Evolutionary conservation across 495 filamentous ascomycete species (phyloP), one percentile per base, ranked within the genome.

Genomic region (Hypoxylon lienhwacheense): DNA sequence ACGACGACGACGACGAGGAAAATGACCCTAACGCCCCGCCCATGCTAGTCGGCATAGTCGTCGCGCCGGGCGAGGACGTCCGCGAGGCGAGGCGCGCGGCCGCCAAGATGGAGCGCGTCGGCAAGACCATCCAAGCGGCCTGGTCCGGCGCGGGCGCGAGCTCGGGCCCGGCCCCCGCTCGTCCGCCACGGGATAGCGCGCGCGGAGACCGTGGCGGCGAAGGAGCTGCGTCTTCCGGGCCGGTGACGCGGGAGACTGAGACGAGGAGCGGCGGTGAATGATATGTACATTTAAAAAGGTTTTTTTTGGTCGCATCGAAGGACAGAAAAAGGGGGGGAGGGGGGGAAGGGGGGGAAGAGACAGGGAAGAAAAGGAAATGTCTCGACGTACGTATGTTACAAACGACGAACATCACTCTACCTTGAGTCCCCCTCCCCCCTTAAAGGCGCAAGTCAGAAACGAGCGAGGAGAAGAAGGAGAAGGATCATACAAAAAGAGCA

Each of bases 31-130:
- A 58, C 53, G 47, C 65, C 2, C 37, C 55, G 14, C 70, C 70
- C 1, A 62, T 66, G 59, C 59, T 73, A 1, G 46, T 73, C n/a
- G 55, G 61, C 34, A 32, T 72, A 10, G 67, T 70, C 0, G 66
- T 72, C 0, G 64, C 67, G 17, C 43, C 63, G 3, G 31, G 25
- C 17, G 40, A 55, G 0, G 67, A 70, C 44, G 57, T 59, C 1
- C 60, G 36, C 5, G 67, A 71, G 7, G 70, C 65, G 7, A 51
- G 67, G 7, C 64, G 69, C 1, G 70, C 70, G 0, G 65, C 66
- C 0, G 63, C 63, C 0, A 39, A 64, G 20, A 54, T 73, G 2
- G 70, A 73, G 64, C 59, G 58, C 15, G 62, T 73, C 2, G 70
- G 69, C 0, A 63, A 63, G n/a, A 61, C 63, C 44, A 55, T 73